These are phyloP conservation scores for Colletotrichum abscissum DNA, from an alignment of 2,329 filamentous ascomycete genomes.

Conservation along the genomic window DNA sequence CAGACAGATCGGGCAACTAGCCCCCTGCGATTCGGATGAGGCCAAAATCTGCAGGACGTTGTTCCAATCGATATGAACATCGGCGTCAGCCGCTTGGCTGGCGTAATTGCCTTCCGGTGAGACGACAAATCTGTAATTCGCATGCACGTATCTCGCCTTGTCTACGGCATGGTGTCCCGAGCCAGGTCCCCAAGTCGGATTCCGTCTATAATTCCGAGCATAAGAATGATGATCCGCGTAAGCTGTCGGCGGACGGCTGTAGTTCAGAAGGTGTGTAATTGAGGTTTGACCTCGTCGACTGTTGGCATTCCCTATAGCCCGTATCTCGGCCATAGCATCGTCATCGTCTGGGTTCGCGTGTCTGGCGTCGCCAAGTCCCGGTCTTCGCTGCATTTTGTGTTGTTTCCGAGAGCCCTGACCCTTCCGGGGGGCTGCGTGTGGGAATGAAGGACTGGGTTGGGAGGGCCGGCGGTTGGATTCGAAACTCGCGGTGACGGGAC, in stretches of 20 bases:
- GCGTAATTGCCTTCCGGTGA: slow-evolving; percentile 84
- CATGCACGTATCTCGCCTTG: slow-evolving; percentile 91
- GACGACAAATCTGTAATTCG: slow-evolving; percentile 97
- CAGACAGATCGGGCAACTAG: slow-evolving; percentile 94
- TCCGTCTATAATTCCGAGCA: slow-evolving; percentile 71
- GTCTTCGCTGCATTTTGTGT: slow-evolving; percentile 84
- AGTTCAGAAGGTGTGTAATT: slow-evolving; percentile 97
- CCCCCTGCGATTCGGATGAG: slow-evolving; percentile 86
- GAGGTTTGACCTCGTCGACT: slow-evolving; percentile 91
- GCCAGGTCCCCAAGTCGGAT: slow-evolving; percentile 84
- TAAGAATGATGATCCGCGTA: slow-evolving; percentile 66
- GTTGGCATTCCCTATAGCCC: slow-evolving; percentile 67
- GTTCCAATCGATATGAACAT: slow-evolving; percentile 90
- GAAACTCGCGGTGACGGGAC: slow-evolving; percentile 58
- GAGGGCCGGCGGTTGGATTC: slow-evolving; percentile 62
- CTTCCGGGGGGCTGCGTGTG: slow-evolving; percentile 71
- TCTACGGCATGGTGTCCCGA: slow-evolving; percentile 92
- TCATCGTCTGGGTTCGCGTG: slow-evolving; percentile 72
- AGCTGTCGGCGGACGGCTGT: slow-evolving; percentile 81
- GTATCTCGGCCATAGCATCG: slow-evolving; percentile 86
- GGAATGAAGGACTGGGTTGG: slow-evolving; percentile 46
- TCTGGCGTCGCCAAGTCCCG: slow-evolving; percentile 56
- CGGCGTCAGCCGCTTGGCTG: slow-evolving; percentile 84
- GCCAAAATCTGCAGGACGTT: slow-evolving; percentile 92
- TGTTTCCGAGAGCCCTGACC: slow-evolving; percentile 82